A percentile compares a stretch with the other conserved stretches of the same genome.
Conservation (phyloP, 202 grass and related monocot genomes). For the Tripidium arundinaceum region DNA sequence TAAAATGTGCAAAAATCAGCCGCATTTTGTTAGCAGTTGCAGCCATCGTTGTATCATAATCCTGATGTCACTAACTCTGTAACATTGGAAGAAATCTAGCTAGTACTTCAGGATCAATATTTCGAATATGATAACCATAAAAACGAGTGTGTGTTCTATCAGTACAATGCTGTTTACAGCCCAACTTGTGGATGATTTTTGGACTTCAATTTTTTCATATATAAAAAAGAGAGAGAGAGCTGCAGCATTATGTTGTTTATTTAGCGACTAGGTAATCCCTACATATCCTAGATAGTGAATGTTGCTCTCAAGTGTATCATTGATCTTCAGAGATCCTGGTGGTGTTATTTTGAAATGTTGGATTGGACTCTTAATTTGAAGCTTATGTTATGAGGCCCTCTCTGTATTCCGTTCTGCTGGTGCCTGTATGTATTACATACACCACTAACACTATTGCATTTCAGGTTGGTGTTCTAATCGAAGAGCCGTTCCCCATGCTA, state of each 20-base stretch:
- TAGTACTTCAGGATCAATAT: background rate
- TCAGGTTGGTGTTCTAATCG: conserved; percentile 97
- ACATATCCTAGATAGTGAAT: background rate
- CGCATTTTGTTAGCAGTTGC: background rate
- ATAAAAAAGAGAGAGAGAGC: background rate
- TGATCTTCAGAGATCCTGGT: background rate
- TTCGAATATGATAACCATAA: background rate
- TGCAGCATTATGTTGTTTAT: background rate
- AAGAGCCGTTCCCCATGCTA: conserved; percentile 92
- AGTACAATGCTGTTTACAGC: background rate
- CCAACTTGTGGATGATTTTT: background rate
- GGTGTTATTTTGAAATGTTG: background rate
- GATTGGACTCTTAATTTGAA: background rate
- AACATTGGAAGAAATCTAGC: background rate
- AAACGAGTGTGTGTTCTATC: background rate
- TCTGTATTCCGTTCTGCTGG: background rate
- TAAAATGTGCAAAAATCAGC: background rate
- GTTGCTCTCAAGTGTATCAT: background rate
- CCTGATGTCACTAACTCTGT: background rate
- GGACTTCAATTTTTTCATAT: background rate
- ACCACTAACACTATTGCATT: background rate
- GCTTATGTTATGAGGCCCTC: background rate
- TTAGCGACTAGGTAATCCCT: background rate
- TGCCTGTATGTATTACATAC: background rate
- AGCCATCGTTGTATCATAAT: background rate